Percentiles rank a stretch among this genome's conserved stretches.
phyloP scores from a whole-genome alignment of 768 basidiomycete genomes.

The Pisolithus albus region DNA sequence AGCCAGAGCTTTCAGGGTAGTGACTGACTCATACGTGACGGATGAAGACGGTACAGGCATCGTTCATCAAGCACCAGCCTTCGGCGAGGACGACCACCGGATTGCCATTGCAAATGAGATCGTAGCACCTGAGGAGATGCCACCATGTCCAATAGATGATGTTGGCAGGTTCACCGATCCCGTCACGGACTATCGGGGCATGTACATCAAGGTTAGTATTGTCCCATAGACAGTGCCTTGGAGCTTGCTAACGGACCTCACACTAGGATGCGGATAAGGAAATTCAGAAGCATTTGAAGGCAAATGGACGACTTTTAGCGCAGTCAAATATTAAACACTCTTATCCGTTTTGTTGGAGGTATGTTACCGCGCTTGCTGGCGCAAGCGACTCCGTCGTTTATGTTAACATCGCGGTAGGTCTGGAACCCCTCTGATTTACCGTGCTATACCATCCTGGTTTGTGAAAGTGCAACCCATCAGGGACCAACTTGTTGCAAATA shows the following conservation, averaged over 20 bases:
- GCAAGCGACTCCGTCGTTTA: neutral
- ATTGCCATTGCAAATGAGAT: slow-evolving; percentile 81
- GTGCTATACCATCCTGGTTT: slow-evolving; percentile 95
- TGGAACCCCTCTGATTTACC: slow-evolving; percentile 90
- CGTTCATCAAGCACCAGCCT: slow-evolving; percentile 97
- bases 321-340: slow-evolving; percentile 83
- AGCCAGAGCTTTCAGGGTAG: slow-evolving; percentile 83
- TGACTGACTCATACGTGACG: slow-evolving; percentile 90
- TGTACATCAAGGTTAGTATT: slow-evolving; percentile 74
- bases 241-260: neutral
- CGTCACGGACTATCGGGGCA: slow-evolving; percentile 84
- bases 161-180: slow-evolving; percentile 79
- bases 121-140: slow-evolving; percentile 82
- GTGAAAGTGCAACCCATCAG: slow-evolving; percentile 80
- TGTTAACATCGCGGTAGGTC: slow-evolving; percentile 46
- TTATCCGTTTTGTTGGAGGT: slow-evolving; percentile 99
- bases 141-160: slow-evolving; percentile 95
- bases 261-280: slow-evolving; percentile 86
- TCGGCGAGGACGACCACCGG: slow-evolving; percentile 98
- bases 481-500: slow-evolving; percentile 84
- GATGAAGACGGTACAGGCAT: slow-evolving; percentile 93
- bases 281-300: slow-evolving; percentile 86
- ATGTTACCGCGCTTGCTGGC: slow-evolving; percentile 2
- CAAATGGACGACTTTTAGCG: slow-evolving; percentile 79
- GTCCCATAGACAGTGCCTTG: neutral